phyloP scores from a whole-genome alignment of 75 land plant species.

The Picea glauca region DNA sequence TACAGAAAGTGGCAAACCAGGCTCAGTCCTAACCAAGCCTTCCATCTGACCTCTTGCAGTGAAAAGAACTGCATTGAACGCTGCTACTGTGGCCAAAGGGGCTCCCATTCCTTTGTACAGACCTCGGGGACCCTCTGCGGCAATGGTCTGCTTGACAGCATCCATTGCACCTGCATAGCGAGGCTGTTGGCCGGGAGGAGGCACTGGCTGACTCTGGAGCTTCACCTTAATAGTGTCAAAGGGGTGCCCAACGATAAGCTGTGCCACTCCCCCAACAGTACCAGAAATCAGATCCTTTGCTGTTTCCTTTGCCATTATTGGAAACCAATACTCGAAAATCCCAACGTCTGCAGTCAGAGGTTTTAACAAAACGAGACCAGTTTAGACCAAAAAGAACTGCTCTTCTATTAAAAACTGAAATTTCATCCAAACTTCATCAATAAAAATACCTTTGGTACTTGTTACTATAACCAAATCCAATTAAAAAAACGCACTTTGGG shows the following conservation, averaged over 20 bases:
- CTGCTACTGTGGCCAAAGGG: conserved; percentile 97
- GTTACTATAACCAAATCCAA: too few relatives aligned
- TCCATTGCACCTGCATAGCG: conserved; percentile 84
- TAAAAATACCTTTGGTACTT: too few relatives aligned
- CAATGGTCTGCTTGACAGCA: conserved; percentile 86
- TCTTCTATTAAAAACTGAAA: too few relatives aligned
- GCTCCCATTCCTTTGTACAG: conserved; percentile 99
- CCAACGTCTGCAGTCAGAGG: too few relatives aligned
- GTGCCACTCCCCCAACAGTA: conserved; percentile 95
- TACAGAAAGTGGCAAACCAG: conserved; percentile 66
- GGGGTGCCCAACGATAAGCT: conserved; percentile 87
- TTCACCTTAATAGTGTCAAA: conserved; percentile 99
- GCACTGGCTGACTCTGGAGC: conserved; percentile 90
- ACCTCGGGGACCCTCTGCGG: conserved; percentile 80
- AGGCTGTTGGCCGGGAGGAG: conserved; percentile 77
- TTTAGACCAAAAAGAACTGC: too few relatives aligned
- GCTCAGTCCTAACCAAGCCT: conserved; percentile 54
- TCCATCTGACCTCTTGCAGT: conserved; percentile 98
- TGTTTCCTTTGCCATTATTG: conserved; percentile 18
- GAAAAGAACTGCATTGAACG: conserved; percentile 93
- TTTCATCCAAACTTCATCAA: too few relatives aligned
- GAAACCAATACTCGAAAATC: background rate
- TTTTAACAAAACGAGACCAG: too few relatives aligned
- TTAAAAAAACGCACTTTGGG: too few relatives aligned
- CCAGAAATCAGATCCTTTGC: conserved; percentile 85